Conservation (phyloP, 352 stramenopile genomes). For the Pythium monospermum region DNA sequence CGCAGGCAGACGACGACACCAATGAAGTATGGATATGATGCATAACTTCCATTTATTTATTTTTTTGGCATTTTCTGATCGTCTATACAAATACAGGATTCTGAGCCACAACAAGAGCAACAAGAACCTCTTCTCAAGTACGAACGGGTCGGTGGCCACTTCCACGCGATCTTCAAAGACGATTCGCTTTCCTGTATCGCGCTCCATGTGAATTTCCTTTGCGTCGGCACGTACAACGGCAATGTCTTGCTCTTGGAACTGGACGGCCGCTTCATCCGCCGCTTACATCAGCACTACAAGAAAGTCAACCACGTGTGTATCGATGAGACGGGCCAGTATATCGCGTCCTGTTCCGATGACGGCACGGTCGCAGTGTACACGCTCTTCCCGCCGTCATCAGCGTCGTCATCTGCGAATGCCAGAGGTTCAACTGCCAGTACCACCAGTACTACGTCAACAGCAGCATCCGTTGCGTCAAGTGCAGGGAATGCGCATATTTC, state of each 20-base stretch:
- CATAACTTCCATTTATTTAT: no score
- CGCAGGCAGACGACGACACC: background rate
- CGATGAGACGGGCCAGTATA: conserved; percentile 81
- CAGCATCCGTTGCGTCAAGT: conserved; percentile 6
- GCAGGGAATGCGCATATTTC: conserved; percentile 29
- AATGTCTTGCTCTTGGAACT: conserved; percentile 79
- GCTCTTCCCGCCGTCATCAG: conserved; percentile 39
- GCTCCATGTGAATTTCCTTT: conserved; percentile 77
- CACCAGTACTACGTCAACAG: conserved; percentile 13
- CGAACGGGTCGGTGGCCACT: conserved; percentile 78
- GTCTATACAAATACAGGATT: conserved; percentile 12
- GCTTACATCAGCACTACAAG: conserved; percentile 85
- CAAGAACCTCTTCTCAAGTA: conserved; percentile 83
- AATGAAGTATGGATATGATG: no score
- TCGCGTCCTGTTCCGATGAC: conserved; percentile 82
- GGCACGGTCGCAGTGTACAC: conserved; percentile 79
- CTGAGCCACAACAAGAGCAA: conserved; percentile 9
- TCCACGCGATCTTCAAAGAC: conserved; percentile 84
- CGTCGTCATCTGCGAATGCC: background rate
- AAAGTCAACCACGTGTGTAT: conserved; percentile 85
- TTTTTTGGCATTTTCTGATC: background rate
- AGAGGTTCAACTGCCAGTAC: conserved; percentile 24
- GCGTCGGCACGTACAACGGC: conserved; percentile 69
- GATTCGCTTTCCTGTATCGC: conserved; percentile 80
- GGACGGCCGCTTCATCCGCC: conserved; percentile 69